Base-by-base conservation (phyloP, 169 alveolate genomes). In the Cyclospora cayetanensis region DNA sequence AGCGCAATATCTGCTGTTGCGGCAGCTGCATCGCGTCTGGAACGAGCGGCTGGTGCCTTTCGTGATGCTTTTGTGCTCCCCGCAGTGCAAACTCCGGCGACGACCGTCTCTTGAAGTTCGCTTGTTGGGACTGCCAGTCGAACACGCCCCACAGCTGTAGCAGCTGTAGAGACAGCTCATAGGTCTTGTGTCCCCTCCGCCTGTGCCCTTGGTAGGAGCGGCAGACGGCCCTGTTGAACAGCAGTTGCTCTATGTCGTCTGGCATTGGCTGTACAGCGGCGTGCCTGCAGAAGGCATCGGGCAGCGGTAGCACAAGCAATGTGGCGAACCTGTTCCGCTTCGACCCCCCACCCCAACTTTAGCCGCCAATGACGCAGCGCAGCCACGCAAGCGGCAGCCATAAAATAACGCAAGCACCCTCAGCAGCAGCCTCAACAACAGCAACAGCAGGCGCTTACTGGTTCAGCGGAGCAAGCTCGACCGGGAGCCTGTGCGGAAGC, bases 121-220 rank as follows among this genome's bases (percentile, higher is more conserved):
- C n/a, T n/a, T n/a, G n/a, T n/a, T n/a, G n/a, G n/a, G n/a, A n/a
- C n/a, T n/a, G n/a, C n/a, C n/a, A n/a, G n/a, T n/a, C n/a, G n/a
- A n/a, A n/a, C n/a, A n/a, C n/a, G n/a, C n/a, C n/a, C n/a, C n/a
- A n/a, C 74, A 63, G 15, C 35, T n/a, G 74, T 27, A 63, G 74
- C 63, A 50, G 63, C 63, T 50, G 63, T 22, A 50, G 74, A 4
- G 74, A n/a, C 34, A 63, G 74, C 74, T 63, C 74, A 35, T 63
- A 63, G 37, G 27, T 11, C 74, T 63, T 12, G 31, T 5, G 74
- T 35, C 27, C 37, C n/a, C n/a, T n/a, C 74, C 34, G 74, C 25
- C 34, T 27, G 39, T 27, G 74, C 74, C 39, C 39, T 35, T 63
- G 25, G 39, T 27, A 35, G 25, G 0, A 11, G 31, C 25, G 27